These are phyloP conservation scores for Biscogniauxia marginata DNA, from an alignment of 2,329 filamentous ascomycete genomes.

Conservation along the genomic window DNA sequence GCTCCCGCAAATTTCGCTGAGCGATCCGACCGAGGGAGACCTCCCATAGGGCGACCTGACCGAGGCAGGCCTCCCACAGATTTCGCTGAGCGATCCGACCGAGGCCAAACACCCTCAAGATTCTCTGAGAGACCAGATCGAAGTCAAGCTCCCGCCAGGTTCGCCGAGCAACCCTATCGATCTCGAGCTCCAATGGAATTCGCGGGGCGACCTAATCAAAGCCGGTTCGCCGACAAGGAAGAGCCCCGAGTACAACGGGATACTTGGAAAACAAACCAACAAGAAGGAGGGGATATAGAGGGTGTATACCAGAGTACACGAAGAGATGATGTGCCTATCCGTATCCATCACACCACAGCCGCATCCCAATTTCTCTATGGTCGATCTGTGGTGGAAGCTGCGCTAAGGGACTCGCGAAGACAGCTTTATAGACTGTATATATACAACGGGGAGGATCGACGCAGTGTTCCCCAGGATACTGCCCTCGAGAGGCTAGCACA, in stretches of 20 bases:
- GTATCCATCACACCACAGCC: constrained; percentile 66
- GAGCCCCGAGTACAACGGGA: background rate
- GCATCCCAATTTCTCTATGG: constrained; percentile 93
- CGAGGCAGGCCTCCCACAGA: no score
- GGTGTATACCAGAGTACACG: background rate
- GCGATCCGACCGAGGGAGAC: background rate
- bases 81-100: background rate
- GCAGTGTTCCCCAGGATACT: constrained; percentile 45
- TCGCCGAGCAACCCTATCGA: background rate
- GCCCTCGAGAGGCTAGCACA: constrained; percentile 47
- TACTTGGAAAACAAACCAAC: background rate
- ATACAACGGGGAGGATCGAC: constrained; percentile 57
- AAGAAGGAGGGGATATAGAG: constrained; percentile 7
- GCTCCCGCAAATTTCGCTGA: background rate
- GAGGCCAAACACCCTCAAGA: background rate
- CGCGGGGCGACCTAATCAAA: background rate
- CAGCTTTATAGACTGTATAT: constrained; percentile 85
- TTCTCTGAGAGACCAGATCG: background rate
- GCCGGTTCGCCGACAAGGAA: background rate
- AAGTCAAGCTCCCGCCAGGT: background rate
- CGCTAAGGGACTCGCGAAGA: constrained; percentile 64
- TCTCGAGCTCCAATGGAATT: no score
- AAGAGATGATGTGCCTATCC: constrained; percentile 36
- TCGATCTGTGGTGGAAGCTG: constrained; percentile 74
- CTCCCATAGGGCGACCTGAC: background rate